Conservation (phyloP, 208 protist species). For the Endotrypanum monterogeii region DNA sequence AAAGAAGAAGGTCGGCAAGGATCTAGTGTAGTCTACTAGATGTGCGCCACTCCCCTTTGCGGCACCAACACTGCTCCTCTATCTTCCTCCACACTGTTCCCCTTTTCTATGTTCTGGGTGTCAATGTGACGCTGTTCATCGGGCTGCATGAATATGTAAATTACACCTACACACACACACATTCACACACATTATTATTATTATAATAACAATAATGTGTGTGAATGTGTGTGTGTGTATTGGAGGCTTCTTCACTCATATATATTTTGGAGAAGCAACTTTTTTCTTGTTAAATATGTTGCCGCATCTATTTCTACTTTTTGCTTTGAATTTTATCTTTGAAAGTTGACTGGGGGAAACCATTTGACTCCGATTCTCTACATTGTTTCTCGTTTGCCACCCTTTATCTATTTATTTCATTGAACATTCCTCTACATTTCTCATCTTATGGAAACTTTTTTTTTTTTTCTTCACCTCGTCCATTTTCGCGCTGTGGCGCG, state of each 20-base stretch:
- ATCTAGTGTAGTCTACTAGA: background rate
- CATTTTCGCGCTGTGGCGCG: background rate
- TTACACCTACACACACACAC: too few species aligned
- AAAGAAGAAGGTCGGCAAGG: background rate
- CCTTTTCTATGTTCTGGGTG: background rate
- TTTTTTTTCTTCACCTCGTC: background rate
- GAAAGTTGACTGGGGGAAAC: background rate
- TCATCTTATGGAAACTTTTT: too few species aligned
- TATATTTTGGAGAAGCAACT: background rate
- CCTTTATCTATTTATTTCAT: background rate
- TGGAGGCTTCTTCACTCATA: too few species aligned
- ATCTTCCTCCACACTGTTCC: background rate
- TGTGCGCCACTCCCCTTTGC: background rate
- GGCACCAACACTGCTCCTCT: background rate
- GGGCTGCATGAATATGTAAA: background rate
- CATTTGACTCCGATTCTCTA: background rate
- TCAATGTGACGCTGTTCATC: background rate
- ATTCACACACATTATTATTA: too few species aligned
- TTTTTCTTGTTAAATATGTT: background rate
- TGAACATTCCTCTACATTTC: background rate
- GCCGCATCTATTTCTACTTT: too few species aligned
- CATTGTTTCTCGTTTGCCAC: background rate
- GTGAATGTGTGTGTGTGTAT: too few species aligned
- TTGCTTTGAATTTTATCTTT: background rate
- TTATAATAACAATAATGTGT: too few species aligned